A percentile compares a stretch with the other conserved stretches of the same genome.
phyloP scores from a whole-genome alignment of 345 rosid genomes.

The Acer negundo region DNA sequence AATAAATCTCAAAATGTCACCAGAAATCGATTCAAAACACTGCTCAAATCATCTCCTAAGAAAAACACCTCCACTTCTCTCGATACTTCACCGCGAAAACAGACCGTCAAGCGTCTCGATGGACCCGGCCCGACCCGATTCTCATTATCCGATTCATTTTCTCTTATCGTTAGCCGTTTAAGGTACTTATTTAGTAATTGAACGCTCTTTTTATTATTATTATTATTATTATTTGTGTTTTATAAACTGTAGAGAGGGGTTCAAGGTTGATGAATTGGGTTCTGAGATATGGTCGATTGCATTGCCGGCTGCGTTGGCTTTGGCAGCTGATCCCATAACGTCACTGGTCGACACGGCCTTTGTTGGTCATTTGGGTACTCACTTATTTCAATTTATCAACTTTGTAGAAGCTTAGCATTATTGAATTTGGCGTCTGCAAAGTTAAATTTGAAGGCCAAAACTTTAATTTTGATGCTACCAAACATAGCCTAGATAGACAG shows the following conservation, averaged over 20 bases:
- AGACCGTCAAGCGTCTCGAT: constrained; percentile 17
- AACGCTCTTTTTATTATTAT: not conserved
- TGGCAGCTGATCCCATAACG: constrained; percentile 88
- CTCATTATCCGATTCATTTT: constrained; percentile 18
- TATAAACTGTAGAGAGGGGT: constrained; percentile 31
- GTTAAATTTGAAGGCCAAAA: not conserved
- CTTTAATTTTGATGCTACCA: not conserved
- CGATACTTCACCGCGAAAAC: constrained; percentile 29
- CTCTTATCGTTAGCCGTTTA: constrained; percentile 27
- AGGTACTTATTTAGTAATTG: constrained; percentile 22
- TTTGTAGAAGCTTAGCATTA: not conserved
- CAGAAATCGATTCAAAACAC: constrained; percentile 27
- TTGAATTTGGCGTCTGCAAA: not conserved
- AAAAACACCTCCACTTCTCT: constrained; percentile 29
- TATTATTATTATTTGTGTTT: too few relatives aligned
- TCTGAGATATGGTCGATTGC: constrained; percentile 81
- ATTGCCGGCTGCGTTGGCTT: constrained; percentile 88
- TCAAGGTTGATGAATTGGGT: constrained; percentile 61
- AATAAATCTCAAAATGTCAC: constrained; percentile 8
- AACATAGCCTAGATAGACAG: not conserved
- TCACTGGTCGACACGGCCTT: constrained; percentile 86
- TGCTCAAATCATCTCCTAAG: constrained; percentile 35
- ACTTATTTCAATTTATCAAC: not conserved
- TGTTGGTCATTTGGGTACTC: constrained; percentile 84
- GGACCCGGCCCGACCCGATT: constrained; percentile 22